phyloP scores from a whole-genome alignment of 148 eudicot species.

The Euryodendron excelsum region DNA sequence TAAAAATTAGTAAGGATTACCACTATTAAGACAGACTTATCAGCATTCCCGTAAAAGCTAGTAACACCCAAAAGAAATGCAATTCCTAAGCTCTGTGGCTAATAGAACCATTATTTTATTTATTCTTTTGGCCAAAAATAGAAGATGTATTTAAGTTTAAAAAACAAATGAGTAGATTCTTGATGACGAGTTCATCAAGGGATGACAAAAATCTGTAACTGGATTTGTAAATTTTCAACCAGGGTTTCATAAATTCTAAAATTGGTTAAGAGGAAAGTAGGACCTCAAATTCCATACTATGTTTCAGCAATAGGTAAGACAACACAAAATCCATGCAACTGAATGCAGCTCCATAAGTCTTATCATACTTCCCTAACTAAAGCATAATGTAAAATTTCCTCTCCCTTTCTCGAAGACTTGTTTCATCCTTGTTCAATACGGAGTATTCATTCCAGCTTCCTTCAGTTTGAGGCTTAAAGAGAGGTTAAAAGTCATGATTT shows the following conservation, averaged over 20 bases:
- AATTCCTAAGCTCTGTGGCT: slow-evolving; percentile 1
- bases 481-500: neutral
- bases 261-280: neutral
- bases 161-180: neutral
- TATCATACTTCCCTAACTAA: no score
- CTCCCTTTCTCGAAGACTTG: no score
- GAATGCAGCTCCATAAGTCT: no score
- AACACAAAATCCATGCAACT: neutral
- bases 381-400: no score
- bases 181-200: neutral
- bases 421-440: neutral
- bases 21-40: neutral
- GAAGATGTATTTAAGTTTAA: neutral
- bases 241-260: no score
- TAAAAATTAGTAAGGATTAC: neutral
- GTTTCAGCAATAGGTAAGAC: neutral
- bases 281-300: neutral
- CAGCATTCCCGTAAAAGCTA: neutral
- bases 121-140: neutral
- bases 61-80: neutral
- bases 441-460: neutral
- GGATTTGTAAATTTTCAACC: no score
- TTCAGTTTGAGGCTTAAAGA: neutral
- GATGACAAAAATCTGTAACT: no score
- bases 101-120: no score